Base-by-base conservation (phyloP, 441 rosid species). In the Populus hybrid region DNA sequence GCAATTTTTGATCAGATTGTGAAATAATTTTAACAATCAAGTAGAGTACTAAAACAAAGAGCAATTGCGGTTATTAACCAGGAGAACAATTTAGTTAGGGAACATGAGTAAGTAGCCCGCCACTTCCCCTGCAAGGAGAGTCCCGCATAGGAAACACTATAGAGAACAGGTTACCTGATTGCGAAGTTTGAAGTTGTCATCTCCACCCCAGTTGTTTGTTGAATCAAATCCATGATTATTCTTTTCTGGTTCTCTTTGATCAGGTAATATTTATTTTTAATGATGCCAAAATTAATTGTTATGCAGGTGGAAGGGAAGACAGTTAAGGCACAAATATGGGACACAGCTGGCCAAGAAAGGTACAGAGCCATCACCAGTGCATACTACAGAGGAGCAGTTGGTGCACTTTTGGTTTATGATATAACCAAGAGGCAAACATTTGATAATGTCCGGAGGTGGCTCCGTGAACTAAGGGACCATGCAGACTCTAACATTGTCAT, bases 291-390 rank as follows among this genome's bases (percentile, higher is more conserved):
- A 6, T 20, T n/a, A 20, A 10, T 61, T 3, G 21, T 42, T 23
- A 31, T 36, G 35, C 79, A 94, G 98, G 97, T 94, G 14, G 95
- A 93, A 84, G 97, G 97, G 79, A 94, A 94, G 81, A 92, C 93
- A 2, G 90, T 93, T 10, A 94, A 94, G 90, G 99, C 99, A 53
- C 99, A 94, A 85, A 94, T 94, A 73, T 94, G 97, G 99, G 99
- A 94, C 73, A 94, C 98, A 6, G 99, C 97, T 28, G 99, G 99
- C 40, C 97, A 94, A 76, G 99, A 94, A 84, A 84, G 97, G 81
- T 94, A 94, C 82, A 84, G 97, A 69, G 99, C 99, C 0, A 94
- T 94, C 74, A 94, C 98, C n/a, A 93, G 95, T 64, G 99, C 99
- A 38, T 94, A 94, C 83, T 94, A 94, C 84, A 86, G 99, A 88